Evolutionary conservation across 768 basidiomycete genomes (phyloP).

Genomic region (Lactarius evosmus): DNA sequence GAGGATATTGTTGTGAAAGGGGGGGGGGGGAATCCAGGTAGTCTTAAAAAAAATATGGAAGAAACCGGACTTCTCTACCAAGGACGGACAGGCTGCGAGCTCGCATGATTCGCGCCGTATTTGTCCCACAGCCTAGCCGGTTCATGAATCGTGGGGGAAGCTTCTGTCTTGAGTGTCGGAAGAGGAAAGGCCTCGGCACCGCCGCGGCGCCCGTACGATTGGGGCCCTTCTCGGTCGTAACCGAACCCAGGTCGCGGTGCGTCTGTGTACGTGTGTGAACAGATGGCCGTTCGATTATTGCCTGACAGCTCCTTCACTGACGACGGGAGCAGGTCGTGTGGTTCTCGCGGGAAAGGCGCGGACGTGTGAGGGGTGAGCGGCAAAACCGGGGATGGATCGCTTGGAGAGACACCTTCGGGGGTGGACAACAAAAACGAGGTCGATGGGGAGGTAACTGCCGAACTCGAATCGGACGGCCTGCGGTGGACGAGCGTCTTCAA

Average conservation of each 20-base stretch:
- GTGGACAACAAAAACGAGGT: slow-evolving; percentile 26
- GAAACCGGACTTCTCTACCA: slow-evolving; percentile 18
- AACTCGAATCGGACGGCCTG: slow-evolving; percentile 21
- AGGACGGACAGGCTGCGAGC: slow-evolving; percentile 25
- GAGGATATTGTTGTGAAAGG: neutral
- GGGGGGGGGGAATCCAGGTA: neutral
- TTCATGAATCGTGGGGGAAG: neutral
- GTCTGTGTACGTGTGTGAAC: slow-evolving; percentile 13
- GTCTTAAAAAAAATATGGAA: neutral
- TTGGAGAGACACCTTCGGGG: slow-evolving; percentile 24
- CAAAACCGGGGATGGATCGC: slow-evolving; percentile 27
- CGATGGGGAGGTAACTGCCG: slow-evolving; percentile 25
- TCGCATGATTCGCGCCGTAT: slow-evolving; percentile 17
- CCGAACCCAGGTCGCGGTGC: slow-evolving; percentile 7
- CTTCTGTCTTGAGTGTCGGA: slow-evolving; percentile 3
- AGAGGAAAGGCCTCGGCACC: slow-evolving; percentile 4
- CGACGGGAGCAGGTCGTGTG: slow-evolving; percentile 1
- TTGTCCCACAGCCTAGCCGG: slow-evolving; percentile 13
- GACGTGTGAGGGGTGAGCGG: slow-evolving; percentile 21
- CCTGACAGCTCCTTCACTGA: slow-evolving; percentile 7
- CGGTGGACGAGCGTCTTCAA: slow-evolving; percentile 15
- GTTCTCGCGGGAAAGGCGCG: slow-evolving; percentile 14
- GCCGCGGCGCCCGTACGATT: slow-evolving; percentile 2
- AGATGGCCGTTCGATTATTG: slow-evolving; percentile 11
- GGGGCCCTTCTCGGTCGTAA: slow-evolving; percentile 14